Evolutionary conservation across 2,329 filamentous ascomycete genomes (phyloP), one percentile per base, ranked within the genome.

Genomic region (Colletotrichum truncatum): DNA sequence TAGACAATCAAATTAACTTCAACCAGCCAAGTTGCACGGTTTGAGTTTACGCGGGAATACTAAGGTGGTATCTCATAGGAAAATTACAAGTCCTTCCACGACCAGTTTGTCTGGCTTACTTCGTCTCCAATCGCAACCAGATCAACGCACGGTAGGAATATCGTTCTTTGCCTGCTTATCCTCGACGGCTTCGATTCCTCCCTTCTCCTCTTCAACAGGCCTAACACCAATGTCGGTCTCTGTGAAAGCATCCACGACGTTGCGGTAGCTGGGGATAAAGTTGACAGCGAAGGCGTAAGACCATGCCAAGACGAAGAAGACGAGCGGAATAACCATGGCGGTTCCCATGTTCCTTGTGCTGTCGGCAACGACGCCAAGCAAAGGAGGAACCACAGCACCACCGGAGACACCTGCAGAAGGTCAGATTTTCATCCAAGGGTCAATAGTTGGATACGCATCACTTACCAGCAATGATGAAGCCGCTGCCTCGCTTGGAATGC

Each of bases 401-500:
- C 92, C 92, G 14, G 86, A 82, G 1, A 94, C 91, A 69, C 90
- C 91, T 4, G 10, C 7, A 14, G 3, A 83, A 90, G 2, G 93
- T 89, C 75, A 91, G 4, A 26, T 94, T 83, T 2, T 91, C 91
- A 21, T 23, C 12, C 8, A 21, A 4, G 3, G 12, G 8, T 9
- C 14, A 18, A n/a, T 32, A 8, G 3, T 34, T 4, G 4, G 10
- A 5, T 4, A 3, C n/a, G 4, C 4, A 43, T 12, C 2, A 36
- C 63, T 81, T 0, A 85, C 85, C 84, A 2, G 80, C 84, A 1
- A 89, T 81, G 32, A 89, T 84, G 68, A 84, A 81, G 1, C 91
- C 91, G 3, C 88, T 89, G 1, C 92, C 92, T 66, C 91, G 86
- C 81, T 94, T 94, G 34, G 90, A 92, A 78, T 95, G 90, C 16